Base-by-base conservation (phyloP, 2,329 filamentous ascomycete species). In the Cyphellophora europaea region DNA sequence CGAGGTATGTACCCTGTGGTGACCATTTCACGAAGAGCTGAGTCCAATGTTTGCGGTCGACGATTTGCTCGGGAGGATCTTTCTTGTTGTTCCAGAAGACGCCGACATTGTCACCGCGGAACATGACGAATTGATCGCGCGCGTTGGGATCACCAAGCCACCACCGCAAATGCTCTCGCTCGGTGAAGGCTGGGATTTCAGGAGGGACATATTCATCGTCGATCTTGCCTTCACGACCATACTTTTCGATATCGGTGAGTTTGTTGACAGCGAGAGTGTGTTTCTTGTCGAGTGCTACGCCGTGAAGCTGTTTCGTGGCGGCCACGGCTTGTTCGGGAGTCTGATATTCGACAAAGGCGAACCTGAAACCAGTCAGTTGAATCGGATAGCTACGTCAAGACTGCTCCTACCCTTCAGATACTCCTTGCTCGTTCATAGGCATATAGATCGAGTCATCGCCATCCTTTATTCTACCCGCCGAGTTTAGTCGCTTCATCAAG, bases 61-160 rank as follows among this genome's bases (percentile, higher is more conserved):
- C 85, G 23, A 95, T 75, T 45, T 75, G 77, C 61, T 98, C 91
- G 4, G 89, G 87, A 14, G 72, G 63, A 41, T 95, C 88, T 63
- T 82, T 89, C 65, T 93, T 91, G 70, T 93, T 93, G 69, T 96
- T 96, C 89, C 89, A 98, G 71, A 83, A 94, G 5, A 98, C 82
- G 40, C 87, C 88, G 23, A 98, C 91, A 44, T 80, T 82, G 35
- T 98, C 91, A 49, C 80, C 83, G 35, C 85, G 80, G 70, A 83
- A 95, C 76, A 96, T 87, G 58, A 84, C 84, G 53, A 96, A 91
- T 67, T 98, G 89, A 58, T 98, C 91, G 43, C 91, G 79, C 48
- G 86, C 86, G 49, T 86, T 86, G 39, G 80, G 70, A 55, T 98
- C 91, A 47, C 81, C 82, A 52, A 98, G 69, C 79, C 87, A 98